phyloP scores from a whole-genome alignment of 331 rosid species.

The Cucumis variabilis region DNA sequence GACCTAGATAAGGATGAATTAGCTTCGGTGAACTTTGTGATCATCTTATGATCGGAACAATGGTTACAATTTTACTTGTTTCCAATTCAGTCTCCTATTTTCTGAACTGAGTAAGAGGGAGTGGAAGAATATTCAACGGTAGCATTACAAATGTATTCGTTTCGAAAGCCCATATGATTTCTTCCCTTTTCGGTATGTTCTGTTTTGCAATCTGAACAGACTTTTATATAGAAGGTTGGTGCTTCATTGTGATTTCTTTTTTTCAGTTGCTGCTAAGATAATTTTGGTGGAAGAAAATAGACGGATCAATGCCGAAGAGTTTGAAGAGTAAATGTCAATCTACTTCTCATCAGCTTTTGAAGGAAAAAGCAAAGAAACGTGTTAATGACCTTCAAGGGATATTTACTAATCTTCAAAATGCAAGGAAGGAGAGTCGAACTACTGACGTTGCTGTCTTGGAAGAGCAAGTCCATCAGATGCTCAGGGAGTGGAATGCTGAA shows the following conservation, averaged over 20 bases:
- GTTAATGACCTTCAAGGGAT: constrained; percentile 87
- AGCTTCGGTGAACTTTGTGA: not conserved
- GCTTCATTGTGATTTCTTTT: not conserved
- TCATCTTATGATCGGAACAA: not conserved
- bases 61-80: not conserved
- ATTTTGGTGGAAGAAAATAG: not conserved
- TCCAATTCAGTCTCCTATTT: not conserved
- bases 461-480: constrained; percentile 97
- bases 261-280: constrained; percentile 1
- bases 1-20: constrained; percentile 8
- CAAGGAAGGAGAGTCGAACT: constrained; percentile 92
- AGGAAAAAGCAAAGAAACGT: constrained; percentile 93
- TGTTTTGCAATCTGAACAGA: not conserved
- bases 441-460: constrained; percentile 77
- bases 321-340: constrained; percentile 89
- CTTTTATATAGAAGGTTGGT: not conserved
- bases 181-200: not conserved
- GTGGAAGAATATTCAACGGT: not conserved
- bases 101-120: not conserved
- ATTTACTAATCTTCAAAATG: constrained; percentile 83
- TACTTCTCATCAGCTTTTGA: constrained; percentile 79
- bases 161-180: not conserved
- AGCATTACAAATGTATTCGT: not conserved
- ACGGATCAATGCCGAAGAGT: constrained; percentile 70
- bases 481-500: constrained; percentile 95